A percentile compares a stretch with the other conserved stretches of the same genome.
Conservation (phyloP, 2,329 filamentous ascomycete species). For the Aspergillus unguis region DNA sequence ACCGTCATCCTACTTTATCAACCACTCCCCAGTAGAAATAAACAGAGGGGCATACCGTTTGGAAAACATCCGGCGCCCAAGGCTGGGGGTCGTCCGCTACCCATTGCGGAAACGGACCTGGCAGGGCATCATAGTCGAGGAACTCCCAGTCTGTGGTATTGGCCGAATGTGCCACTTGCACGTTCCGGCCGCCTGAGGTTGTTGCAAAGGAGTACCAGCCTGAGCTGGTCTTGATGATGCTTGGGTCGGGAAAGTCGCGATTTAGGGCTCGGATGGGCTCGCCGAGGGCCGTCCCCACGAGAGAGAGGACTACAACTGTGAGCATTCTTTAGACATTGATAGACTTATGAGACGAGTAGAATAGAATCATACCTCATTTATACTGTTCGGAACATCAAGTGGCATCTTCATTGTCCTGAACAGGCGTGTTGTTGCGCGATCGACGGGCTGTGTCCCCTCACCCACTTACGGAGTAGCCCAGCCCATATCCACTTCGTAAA, state of each 20-base stretch:
- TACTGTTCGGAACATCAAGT: no score
- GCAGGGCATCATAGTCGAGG: conserved; percentile 28
- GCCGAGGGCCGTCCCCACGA: background rate
- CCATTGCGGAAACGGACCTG: background rate
- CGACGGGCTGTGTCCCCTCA: background rate
- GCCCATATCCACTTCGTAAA: no score
- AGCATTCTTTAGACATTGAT: no score
- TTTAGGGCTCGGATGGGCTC: conserved; percentile 3
- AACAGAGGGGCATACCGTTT: background rate
- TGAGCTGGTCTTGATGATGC: conserved; percentile 6
- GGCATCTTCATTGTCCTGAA: no score
- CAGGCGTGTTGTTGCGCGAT: background rate
- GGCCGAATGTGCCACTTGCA: conserved; percentile 52
- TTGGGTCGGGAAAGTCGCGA: conserved; percentile 11
- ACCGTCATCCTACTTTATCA: background rate
- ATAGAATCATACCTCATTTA: no score
- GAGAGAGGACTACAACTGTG: no score
- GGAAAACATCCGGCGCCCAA: conserved; percentile 46
- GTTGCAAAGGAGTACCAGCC: conserved; percentile 53
- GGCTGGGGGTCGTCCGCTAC: conserved; percentile 20
- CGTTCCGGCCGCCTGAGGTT: conserved; percentile 45
- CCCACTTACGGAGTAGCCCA: no score
- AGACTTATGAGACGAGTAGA: no score
- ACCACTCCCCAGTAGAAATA: background rate
- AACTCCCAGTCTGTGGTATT: conserved; percentile 48